phyloP scores from a whole-genome alignment of 495 filamentous ascomycete genomes.

The Geoglossum glabrum region DNA sequence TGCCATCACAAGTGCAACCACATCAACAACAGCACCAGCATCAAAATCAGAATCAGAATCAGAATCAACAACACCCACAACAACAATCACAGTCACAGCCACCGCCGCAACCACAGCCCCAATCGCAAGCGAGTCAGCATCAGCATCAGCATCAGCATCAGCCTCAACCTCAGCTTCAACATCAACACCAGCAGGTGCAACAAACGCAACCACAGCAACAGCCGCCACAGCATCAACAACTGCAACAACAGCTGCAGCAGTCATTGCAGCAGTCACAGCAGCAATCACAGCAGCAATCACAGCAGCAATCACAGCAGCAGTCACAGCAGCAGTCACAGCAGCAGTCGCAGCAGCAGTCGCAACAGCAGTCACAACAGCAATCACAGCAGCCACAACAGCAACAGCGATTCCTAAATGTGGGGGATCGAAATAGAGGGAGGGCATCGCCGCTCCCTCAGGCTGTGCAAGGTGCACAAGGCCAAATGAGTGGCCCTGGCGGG shows the following conservation, averaged over 20 bases:
- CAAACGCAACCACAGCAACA: constrained; percentile 15
- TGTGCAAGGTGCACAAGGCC: constrained; percentile 75
- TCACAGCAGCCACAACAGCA: constrained; percentile 16
- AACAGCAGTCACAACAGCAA: constrained; percentile 26
- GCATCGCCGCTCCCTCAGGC: constrained; percentile 73
- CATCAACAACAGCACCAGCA: background rate
- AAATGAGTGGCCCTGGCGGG: constrained; percentile 48
- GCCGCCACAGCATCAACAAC: constrained; percentile 13
- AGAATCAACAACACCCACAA: background rate
- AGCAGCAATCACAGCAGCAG: constrained; percentile 28
- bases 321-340: constrained; percentile 23
- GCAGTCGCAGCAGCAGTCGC: constrained; percentile 13
- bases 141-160: constrained; percentile 9
- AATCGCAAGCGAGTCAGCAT: constrained; percentile 4
- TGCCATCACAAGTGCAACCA: background rate
- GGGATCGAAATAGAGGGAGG: constrained; percentile 38
- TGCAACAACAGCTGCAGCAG: constrained; percentile 18
- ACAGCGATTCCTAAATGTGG: constrained; percentile 28
- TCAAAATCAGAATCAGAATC: background rate
- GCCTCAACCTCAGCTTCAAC: background rate
- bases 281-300: constrained; percentile 19
- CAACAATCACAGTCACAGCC: constrained; percentile 10
- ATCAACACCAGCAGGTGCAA: constrained; percentile 12
- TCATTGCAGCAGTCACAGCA: constrained; percentile 11
- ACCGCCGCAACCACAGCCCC: background rate